phyloP scores from a whole-genome alignment of 805 yeast species.

The Candida endomychidarum region DNA sequence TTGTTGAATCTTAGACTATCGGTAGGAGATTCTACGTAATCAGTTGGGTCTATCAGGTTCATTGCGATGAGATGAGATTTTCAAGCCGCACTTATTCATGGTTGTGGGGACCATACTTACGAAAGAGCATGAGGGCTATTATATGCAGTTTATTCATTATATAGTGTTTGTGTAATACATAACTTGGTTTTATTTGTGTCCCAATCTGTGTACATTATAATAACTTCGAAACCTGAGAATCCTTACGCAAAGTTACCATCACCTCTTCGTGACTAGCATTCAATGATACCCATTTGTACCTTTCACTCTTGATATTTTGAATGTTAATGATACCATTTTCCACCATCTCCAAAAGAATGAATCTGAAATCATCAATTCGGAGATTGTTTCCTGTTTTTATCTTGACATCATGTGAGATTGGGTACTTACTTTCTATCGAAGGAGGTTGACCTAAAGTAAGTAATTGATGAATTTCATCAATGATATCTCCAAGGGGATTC shows the following conservation, averaged over 20 bases:
- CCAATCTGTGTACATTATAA: not conserved
- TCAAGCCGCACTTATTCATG: not conserved
- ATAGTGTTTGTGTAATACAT: not conserved
- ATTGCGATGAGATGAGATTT: constrained; percentile 1
- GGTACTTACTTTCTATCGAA: constrained; percentile 19
- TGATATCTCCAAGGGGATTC: constrained; percentile 67
- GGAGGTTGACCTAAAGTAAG: constrained; percentile 32
- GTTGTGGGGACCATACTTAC: too few species aligned
- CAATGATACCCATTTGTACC: constrained; percentile 62
- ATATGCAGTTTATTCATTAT: too few species aligned
- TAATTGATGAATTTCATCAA: constrained; percentile 69
- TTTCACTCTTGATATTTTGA: constrained; percentile 67
- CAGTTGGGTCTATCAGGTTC: constrained; percentile 41
- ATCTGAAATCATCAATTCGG: constrained; percentile 59
- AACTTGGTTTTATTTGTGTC: not conserved
- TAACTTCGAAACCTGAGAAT: constrained; percentile 26
- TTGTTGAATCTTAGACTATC: constrained; percentile 46
- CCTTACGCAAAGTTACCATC: constrained; percentile 56
- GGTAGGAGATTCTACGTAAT: constrained; percentile 53
- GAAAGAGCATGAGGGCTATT: not conserved
- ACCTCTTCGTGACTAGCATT: constrained; percentile 73
- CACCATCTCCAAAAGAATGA: constrained; percentile 62
- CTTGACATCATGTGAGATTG: not conserved
- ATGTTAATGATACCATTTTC: constrained; percentile 77
- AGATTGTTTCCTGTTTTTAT: constrained; percentile 28